These are phyloP conservation scores for Phytophthora tubulina DNA, from an alignment of 352 stramenopile genomes.

Conservation along the genomic window DNA sequence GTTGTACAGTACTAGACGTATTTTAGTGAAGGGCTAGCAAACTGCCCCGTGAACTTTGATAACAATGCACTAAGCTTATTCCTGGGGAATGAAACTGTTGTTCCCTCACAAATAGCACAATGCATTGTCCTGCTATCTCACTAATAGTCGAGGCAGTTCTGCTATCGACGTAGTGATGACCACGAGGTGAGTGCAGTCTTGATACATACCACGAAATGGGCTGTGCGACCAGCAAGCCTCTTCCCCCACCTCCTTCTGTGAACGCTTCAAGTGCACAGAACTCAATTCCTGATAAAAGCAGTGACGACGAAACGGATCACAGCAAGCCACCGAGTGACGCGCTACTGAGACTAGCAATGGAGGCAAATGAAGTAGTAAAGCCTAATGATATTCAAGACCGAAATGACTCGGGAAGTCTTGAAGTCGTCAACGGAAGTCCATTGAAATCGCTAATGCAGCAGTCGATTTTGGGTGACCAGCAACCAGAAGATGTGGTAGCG, in stretches of 20 bases:
- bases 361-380: conserved; percentile 12
- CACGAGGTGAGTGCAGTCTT: conserved; percentile 8
- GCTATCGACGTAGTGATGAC: conserved; percentile 32
- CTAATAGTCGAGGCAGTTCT: conserved; percentile 6
- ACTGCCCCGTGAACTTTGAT: too few species aligned
- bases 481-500: conserved; percentile 22
- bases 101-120: conserved; percentile 21
- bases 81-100: conserved; percentile 28
- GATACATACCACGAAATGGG: conserved; percentile 31
- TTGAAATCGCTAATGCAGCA: conserved; percentile 35
- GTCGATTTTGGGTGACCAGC: conserved; percentile 33
- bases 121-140: neutral
- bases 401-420: neutral
- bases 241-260: conserved; percentile 8
- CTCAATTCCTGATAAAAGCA: conserved; percentile 4
- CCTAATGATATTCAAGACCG: neutral
- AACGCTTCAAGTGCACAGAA: neutral
- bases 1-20: neutral
- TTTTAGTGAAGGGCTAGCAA: neutral
- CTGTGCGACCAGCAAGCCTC: conserved; percentile 30
- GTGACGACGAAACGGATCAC: neutral
- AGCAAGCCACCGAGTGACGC: conserved; percentile 13
- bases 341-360: conserved; percentile 37
- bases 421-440: conserved; percentile 11
- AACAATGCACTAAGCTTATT: conserved; percentile 11